Evolutionary conservation across 2,329 filamentous ascomycete genomes (phyloP), one percentile per base, ranked within the genome.

Genomic region (Talaromyces piceae): DNA sequence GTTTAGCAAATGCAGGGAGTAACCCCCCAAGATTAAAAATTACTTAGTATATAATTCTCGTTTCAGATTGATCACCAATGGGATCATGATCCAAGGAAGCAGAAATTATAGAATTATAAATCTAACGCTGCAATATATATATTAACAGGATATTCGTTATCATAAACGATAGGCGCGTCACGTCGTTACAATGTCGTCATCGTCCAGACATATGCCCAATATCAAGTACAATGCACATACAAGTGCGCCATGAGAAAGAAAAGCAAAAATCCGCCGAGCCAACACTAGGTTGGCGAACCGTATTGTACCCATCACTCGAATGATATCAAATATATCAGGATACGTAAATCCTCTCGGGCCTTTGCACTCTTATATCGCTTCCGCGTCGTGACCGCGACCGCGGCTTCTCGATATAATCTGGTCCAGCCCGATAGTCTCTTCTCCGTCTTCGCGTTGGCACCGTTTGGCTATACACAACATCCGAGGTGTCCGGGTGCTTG

Each of bases 311-410:
- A 9, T 18, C 31, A 30, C 13, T 30, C 13, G 28, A 13, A 7
- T 13, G 13, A 30, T 30, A 30, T 30, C 28, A 30, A 30, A 7
- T 28, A 5, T 7, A 93, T 49, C 54, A 62, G 37, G 51, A 60
- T 23, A 67, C 39, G 61, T 70, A 70, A 18, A 69, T 63, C 58
- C 61, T 70, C 4, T 64, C 57, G n/a, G 68, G 68, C 31, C 64
- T 58, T 43, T 64, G 59, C 45, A 68, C 59, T 41, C 65, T 61
- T 37, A 58, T 58, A 54, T 64, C 31, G 54, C 56, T 46, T 43
- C 50, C 55, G 30, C 62, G 57, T 11, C 52, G 31, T 13, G 41
- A 41, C 23, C 46, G 41, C n/a, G 39, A 33, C 23, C 51, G 30
- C 20, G 63, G 58, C 49, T 67, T 66, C 54, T 68, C 65, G 11